Evolutionary conservation across 1,139 yeast genomes (phyloP), one percentile per base, ranked within the genome.

Genomic region (Kodamaea suecica): DNA sequence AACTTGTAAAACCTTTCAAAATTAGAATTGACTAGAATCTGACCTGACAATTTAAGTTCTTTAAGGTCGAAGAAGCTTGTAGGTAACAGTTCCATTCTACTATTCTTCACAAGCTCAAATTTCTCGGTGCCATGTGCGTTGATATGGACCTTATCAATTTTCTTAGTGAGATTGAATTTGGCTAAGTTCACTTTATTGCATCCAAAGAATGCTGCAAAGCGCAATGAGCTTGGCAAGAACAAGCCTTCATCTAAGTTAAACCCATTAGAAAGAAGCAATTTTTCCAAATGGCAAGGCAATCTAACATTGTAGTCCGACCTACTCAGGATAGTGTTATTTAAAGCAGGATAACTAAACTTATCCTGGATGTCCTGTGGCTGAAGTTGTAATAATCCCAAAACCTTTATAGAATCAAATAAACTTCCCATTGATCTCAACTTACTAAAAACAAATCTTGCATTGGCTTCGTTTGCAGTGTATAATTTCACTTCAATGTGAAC

Each of bases 81-180:
- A 2, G 43, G 36, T 24, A 42, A 42, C 26, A 32, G 43, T 23
- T 42, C 46, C 11, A 37, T 31, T 3, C 44, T 27, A 17, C 42
- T 40, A 25, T 34, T 41, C 20, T 35, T 37, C 8, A 39, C 26
- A 17, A 42, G 25, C 9, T 40, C 44, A 19, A 42, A 17, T 13
- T 37, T 29, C 5, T 31, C 33, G 4, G 13, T 27, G 8, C 26
- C 29, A 7, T 31, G 24, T 14, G 23, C 19, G 27, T 34, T 32
- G n/a, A 43, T 34, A 29, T 37, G 43, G 10, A 44, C 34, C 15
- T 27, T 31, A 24, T 40, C 46, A 13, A 44, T 34, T 16, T 28
- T 38, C 27, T 39, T 44, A n/a, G 45, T 36, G 4, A 36, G 34
- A 23, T 44, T 44, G 26, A 44, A 44, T 27, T 44, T 44, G 17